Base-by-base conservation (phyloP, 495 filamentous ascomycete species). In the Thozetella sp. region DNA sequence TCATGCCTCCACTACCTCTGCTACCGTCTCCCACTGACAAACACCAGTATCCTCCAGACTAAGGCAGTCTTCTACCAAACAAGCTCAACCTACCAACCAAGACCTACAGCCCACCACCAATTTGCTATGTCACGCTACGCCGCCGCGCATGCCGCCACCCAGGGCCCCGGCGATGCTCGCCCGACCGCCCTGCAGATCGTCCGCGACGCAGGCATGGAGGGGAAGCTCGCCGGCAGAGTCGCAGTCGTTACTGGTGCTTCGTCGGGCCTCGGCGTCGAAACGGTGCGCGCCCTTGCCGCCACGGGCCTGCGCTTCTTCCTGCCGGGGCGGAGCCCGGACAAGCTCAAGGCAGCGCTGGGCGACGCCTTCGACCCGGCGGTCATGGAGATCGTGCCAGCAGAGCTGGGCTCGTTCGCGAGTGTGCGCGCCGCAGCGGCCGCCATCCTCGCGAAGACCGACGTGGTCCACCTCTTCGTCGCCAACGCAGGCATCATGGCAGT, bases 121-220 rank as follows among this genome's bases (percentile, higher is more conserved):
- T n/a, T n/a, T n/a, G n/a, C n/a, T n/a, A 69, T 70, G 67, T 61
- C 65, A 40, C 66, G 58, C n/a, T 83, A 85, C 63, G 64, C 74
- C 40, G 71, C 67, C 54, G 67, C 63, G 6, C 76, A 81, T 60
- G 58, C 53, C n/a, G 62, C 71, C 26, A 70, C 71, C 12, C 55
- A 79, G 53, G 82, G 83, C 20, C 64, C 74, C 22, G 78, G 79
- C 3, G 83, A 87, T 68, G 66, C 69, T 11, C 80, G 83, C 19
- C 83, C 82, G 25, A 86, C 83, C 13, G 83, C 79, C 20, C 60
- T 78, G 12, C 75, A 83, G 56, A 78, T 87, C 30, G 61, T 87
- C 59, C 48, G 76, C 50, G 82, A 85, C 56, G 74, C 85, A 45
- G 59, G 54, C 9, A 53, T 83, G 17, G 63, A 72, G 26, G 73